phyloP scores from a whole-genome alignment of 352 stramenopile genomes.

The Globisporangium paroecandrum region DNA sequence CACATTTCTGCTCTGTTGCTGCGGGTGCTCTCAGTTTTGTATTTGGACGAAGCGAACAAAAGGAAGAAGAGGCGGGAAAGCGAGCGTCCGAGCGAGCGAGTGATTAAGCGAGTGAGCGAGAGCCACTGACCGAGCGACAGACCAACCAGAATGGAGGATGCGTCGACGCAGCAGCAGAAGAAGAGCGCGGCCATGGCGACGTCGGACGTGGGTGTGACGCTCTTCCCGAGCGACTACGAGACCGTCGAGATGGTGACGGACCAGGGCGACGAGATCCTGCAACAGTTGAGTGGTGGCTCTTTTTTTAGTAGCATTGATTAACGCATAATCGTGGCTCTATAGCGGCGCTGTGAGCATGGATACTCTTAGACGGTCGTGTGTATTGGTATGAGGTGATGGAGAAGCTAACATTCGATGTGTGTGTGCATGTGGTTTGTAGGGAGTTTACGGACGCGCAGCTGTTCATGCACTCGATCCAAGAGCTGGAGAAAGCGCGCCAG shows the following conservation, averaged over 20 bases:
- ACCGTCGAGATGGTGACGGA: slow-evolving; percentile 78
- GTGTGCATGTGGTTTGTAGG: slow-evolving; percentile 26
- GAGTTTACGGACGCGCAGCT: slow-evolving; percentile 82
- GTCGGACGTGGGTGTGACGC: slow-evolving; percentile 62
- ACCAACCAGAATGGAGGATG: slow-evolving; percentile 13
- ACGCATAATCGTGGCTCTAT: background rate
- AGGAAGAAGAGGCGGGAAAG: background rate
- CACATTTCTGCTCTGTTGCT: background rate
- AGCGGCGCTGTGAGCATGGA: background rate
- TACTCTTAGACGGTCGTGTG: background rate
- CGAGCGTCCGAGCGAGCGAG: background rate
- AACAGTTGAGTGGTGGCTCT: slow-evolving; percentile 44
- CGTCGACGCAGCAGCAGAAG: slow-evolving; percentile 49
- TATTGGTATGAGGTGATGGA: background rate
- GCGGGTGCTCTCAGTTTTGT: background rate
- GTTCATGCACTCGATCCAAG: slow-evolving; percentile 81
- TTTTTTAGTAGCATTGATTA: slow-evolving; percentile 3
- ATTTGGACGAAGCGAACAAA: slow-evolving; percentile 3
- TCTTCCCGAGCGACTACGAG: slow-evolving; percentile 77
- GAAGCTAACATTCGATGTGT: slow-evolving; percentile 3
- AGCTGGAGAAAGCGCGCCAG: slow-evolving; percentile 58
- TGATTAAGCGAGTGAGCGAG: background rate
- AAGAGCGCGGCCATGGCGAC: slow-evolving; percentile 38
- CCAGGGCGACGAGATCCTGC: slow-evolving; percentile 71
- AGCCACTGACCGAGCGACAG: background rate